Conservation (phyloP, 768 basidiomycete species). For the Auricularia cornea region DNA sequence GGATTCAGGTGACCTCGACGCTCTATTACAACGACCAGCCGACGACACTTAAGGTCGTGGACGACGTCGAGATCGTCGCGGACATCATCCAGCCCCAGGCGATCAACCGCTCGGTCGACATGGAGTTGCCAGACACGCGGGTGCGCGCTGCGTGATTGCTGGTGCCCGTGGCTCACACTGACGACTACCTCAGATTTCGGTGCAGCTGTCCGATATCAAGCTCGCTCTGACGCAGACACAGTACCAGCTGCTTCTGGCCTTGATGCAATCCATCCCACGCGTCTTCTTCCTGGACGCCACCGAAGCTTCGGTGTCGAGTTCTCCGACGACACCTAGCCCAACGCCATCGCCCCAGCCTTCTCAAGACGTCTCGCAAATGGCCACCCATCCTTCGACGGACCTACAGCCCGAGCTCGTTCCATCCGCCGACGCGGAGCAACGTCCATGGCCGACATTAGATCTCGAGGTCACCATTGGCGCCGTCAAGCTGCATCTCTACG, state of each 20-base stretch:
- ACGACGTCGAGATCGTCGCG: slow-evolving; percentile 73
- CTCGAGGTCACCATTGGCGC: slow-evolving; percentile 60
- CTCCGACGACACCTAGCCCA: slow-evolving; percentile 12
- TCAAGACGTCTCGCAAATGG: slow-evolving; percentile 8
- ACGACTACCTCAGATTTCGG: slow-evolving; percentile 39
- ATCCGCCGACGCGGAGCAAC: slow-evolving; percentile 16
- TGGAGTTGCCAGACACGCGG: slow-evolving; percentile 61
- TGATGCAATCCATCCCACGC: slow-evolving; percentile 61
- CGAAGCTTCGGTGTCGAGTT: slow-evolving; percentile 16
- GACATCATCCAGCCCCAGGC: slow-evolving; percentile 55
- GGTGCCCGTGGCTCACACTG: neutral
- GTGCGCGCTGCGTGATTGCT: slow-evolving; percentile 33
- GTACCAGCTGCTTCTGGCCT: slow-evolving; percentile 59
- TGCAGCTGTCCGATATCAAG: slow-evolving; percentile 77
- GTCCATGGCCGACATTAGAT: slow-evolving; percentile 60
- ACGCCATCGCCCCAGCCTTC: slow-evolving; percentile 7
- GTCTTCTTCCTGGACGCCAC: slow-evolving; percentile 46
- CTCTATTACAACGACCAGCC: slow-evolving; percentile 40
- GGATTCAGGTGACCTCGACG: slow-evolving; percentile 75
- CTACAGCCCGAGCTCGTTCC: slow-evolving; percentile 54
- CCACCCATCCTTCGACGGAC: slow-evolving; percentile 18
- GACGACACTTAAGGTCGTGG: slow-evolving; percentile 74
- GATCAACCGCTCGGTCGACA: slow-evolving; percentile 44
- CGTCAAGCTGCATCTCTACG: slow-evolving; percentile 83
- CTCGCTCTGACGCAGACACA: slow-evolving; percentile 78